Evolutionary conservation across 2,329 filamentous ascomycete genomes (phyloP).

Genomic region (Aspergillaceae sp.): DNA sequence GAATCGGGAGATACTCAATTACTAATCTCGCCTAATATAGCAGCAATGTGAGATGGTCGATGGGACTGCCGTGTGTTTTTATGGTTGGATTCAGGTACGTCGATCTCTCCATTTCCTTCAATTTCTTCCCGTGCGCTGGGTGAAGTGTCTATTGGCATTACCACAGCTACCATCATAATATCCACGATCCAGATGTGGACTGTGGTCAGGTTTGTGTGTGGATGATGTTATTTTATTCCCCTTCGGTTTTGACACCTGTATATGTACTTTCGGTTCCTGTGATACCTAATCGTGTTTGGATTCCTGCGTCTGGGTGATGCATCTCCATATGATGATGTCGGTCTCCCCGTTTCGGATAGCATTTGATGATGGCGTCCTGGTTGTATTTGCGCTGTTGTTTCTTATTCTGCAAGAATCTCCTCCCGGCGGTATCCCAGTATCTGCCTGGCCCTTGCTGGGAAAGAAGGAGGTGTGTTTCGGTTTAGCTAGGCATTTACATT

Average conservation of each 20-base stretch:
- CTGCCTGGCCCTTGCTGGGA: too few species aligned
- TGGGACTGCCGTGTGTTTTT: neutral
- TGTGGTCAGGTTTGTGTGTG: neutral
- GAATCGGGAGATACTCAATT: too few species aligned
- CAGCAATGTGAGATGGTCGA: neutral
- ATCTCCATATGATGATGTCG: neutral
- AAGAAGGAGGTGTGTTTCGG: too few species aligned
- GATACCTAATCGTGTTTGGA: neutral
- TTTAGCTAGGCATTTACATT: too few species aligned
- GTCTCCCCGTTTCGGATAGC: neutral
- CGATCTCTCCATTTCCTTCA: neutral
- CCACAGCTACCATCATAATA: too few species aligned
- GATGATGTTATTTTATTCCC: neutral
- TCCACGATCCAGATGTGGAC: too few species aligned
- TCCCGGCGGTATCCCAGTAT: too few species aligned
- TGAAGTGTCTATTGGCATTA: too few species aligned
- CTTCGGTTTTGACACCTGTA: neutral
- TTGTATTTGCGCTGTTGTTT: neutral
- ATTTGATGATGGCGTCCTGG: neutral
- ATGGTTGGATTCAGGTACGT: neutral
- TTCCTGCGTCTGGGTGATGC: neutral
- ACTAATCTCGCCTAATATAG: neutral
- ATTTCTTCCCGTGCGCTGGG: neutral
- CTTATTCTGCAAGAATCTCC: neutral
- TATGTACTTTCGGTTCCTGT: neutral